Conservation (phyloP, 768 basidiomycete genomes). For the Auricularia sp. region DNA sequence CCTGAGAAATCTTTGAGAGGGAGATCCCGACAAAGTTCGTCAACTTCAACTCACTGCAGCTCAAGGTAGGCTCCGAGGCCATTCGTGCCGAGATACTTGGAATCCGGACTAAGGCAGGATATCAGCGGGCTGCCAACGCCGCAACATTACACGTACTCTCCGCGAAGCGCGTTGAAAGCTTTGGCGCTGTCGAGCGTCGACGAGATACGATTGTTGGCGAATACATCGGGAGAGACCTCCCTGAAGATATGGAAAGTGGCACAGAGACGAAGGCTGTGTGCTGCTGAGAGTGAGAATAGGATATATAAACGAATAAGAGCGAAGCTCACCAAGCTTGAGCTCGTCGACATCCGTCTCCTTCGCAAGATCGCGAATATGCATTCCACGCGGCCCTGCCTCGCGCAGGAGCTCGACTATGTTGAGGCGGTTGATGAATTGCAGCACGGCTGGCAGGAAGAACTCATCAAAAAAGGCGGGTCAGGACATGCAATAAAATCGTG, state of each 20-base stretch:
- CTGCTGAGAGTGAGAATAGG: slow-evolving; percentile 23
- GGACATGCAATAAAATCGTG: neutral
- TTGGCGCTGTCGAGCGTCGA: slow-evolving; percentile 12
- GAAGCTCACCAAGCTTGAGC: slow-evolving; percentile 41
- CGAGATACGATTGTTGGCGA: slow-evolving; percentile 28
- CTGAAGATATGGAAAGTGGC: slow-evolving; percentile 28
- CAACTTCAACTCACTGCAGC: slow-evolving; percentile 13
- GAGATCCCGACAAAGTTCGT: neutral
- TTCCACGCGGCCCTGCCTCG: slow-evolving; percentile 45
- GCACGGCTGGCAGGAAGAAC: slow-evolving; percentile 68
- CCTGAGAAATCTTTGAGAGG: slow-evolving; percentile 23
- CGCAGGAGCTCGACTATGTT: slow-evolving; percentile 63
- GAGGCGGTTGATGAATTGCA: slow-evolving; percentile 63
- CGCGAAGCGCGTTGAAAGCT: neutral
- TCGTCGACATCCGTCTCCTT: slow-evolving; percentile 22
- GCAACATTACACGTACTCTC: slow-evolving; percentile 14
- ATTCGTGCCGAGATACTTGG: slow-evolving; percentile 44
- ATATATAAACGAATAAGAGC: no score
- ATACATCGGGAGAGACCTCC: slow-evolving; percentile 18
- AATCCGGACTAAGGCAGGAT: slow-evolving; percentile 15
- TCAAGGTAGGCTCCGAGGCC: slow-evolving; percentile 19
- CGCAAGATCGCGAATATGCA: slow-evolving; percentile 37
- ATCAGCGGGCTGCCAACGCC: slow-evolving; percentile 17
- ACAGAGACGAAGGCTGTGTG: slow-evolving; percentile 63
- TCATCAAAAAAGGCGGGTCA: slow-evolving; percentile 25